Evolutionary conservation across 2,329 filamentous ascomycete species (phyloP), one percentile per base, ranked within the genome.

Genomic region (Alternaria sp.): DNA sequence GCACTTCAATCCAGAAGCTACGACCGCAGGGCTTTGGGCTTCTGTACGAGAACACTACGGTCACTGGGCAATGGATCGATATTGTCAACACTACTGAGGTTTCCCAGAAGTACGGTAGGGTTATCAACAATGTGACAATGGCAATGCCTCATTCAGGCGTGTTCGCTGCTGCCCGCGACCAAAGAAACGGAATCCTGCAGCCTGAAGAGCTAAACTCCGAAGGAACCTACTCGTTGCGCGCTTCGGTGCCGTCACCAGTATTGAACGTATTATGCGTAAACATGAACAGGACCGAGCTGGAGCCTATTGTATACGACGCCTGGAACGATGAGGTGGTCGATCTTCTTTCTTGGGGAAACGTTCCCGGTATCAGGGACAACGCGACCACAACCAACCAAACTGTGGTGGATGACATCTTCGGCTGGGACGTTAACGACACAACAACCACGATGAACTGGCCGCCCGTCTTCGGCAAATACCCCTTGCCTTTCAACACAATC

Each of bases 111-210:
- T 76, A 87, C 57, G 79, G 82, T 0, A 84, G 91, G 25, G 83
- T 91, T 40, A 82, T 95, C 70, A 92, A 93, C 74, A 93, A 94
- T 66, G 87, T 93, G 25, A 91, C 90, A 0, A 83, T 94, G 67
- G 91, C 91, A 0, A 90, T 94, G 85, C 92, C 92, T 0, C 92
- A 96, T 70, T 83, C 89, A 0, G 88, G 90, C 0, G 84, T 96
- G 0, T 88, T 91, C 32, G 79, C 83, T 12, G 91, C 92, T 1
- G 89, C 90, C 0, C 85, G 83, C 9, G 83, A 90, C 67, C 79
- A 83, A 0, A 75, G 80, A 9, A 95, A 95, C 70, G 76, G 80
- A 0, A 92, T 96, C 28, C 78, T 92, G 9, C 92, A 95, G 69
- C 92, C 92, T 0, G 77, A 78, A 54, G 82, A 85, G 23, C 74